phyloP scores from a whole-genome alignment of 2,329 filamentous ascomycete genomes.

The Talaromyces sp. region DNA sequence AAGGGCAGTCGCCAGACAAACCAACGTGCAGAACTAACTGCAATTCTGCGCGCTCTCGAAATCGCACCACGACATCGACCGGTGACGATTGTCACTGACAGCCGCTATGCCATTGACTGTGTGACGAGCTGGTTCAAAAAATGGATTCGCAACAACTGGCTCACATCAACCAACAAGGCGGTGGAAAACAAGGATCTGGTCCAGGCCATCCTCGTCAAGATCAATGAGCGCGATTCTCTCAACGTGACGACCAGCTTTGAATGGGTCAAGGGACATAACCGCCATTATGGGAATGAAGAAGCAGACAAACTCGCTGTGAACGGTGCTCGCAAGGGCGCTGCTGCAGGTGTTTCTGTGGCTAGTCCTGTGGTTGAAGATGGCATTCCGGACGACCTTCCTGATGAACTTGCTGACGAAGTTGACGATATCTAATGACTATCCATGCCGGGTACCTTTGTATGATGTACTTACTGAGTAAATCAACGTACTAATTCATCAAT shows the following conservation, averaged over 20 bases:
- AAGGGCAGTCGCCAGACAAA: constrained; percentile 76
- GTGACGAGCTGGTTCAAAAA: constrained; percentile 73
- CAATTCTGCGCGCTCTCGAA: constrained; percentile 76
- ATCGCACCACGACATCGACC: constrained; percentile 61
- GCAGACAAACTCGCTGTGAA: constrained; percentile 73
- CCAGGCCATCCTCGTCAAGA: constrained; percentile 61
- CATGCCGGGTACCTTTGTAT: background rate
- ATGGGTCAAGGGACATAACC: constrained; percentile 85
- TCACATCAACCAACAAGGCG: constrained; percentile 59
- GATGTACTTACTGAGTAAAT: background rate
- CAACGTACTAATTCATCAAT: background rate
- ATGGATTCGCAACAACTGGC: constrained; percentile 76
- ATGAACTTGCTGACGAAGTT: constrained; percentile 5
- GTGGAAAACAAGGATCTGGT: constrained; percentile 88
- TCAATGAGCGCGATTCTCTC: constrained; percentile 60
- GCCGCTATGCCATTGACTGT: constrained; percentile 84
- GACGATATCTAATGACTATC: background rate
- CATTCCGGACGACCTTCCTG: constrained; percentile 6
- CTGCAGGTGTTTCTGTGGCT: constrained; percentile 12
- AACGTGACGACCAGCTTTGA: constrained; percentile 64
- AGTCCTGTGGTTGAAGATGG: background rate
- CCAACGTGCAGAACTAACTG: constrained; percentile 90
- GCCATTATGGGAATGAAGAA: constrained; percentile 66
- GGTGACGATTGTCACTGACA: constrained; percentile 80
- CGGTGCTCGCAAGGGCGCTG: constrained; percentile 47